These are phyloP conservation scores for Platanus orientalis DNA, from an alignment of 164 flowering plant species.

Conservation along the genomic window DNA sequence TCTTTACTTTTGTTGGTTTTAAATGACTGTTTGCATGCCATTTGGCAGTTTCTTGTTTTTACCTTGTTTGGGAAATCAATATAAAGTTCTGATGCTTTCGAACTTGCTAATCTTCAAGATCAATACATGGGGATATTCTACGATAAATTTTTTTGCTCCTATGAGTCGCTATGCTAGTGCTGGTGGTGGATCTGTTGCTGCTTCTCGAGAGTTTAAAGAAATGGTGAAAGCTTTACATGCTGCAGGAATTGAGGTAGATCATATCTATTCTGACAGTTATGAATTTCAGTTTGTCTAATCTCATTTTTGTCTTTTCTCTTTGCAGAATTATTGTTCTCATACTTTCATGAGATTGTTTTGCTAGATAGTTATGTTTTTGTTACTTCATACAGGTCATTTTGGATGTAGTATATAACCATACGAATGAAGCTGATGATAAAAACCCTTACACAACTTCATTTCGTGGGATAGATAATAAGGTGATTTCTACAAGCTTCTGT, in stretches of 20 bases:
- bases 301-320: background rate
- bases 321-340: background rate
- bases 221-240: constrained; percentile 94
- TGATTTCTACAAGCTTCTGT: constrained; percentile 14
- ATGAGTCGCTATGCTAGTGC: constrained; percentile 97
- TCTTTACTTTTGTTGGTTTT: too few species aligned
- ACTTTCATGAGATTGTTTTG: constrained; percentile 1
- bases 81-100: constrained; percentile 2
- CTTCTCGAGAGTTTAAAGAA: constrained; percentile 79
- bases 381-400: constrained; percentile 64
- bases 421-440: constrained; percentile 90
- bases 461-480: constrained; percentile 98
- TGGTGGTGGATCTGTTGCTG: constrained; percentile 82
- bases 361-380: background rate
- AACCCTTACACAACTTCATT: constrained; percentile 88
- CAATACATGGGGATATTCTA: constrained; percentile 98
- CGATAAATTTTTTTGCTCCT: constrained; percentile 97
- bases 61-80: background rate
- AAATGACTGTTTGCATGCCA: background rate
- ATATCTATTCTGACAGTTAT: background rate
- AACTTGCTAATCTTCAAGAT: constrained; percentile 37
- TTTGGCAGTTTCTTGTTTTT: background rate
- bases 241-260: constrained; percentile 88
- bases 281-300: background rate
- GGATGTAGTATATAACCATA: constrained; percentile 98